Percentiles rank a stretch among this genome's conserved stretches.
phyloP scores from a whole-genome alignment of 805 yeast species.

The Metschnikowia matae region DNA sequence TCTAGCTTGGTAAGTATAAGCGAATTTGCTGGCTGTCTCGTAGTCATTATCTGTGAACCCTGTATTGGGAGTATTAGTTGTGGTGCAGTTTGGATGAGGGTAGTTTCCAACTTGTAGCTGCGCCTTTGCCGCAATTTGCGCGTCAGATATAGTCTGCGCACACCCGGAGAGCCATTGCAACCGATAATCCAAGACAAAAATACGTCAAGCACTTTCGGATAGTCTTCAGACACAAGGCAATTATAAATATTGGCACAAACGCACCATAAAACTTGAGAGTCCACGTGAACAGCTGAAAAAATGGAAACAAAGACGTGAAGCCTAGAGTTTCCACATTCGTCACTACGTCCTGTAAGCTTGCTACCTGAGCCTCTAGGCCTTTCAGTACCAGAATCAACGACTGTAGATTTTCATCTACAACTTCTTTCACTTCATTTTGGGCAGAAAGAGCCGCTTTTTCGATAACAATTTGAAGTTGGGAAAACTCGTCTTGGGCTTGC shows the following conservation, averaged over 20 bases:
- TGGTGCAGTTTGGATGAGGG: not conserved
- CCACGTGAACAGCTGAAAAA: not conserved
- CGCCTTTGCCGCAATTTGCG: not conserved
- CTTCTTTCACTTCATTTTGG: not conserved
- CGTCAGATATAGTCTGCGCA: not conserved
- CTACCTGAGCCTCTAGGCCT: not conserved
- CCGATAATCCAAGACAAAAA: not conserved
- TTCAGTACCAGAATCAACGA: not conserved
- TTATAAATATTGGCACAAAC: not conserved
- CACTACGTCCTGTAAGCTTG: conserved; percentile 3
- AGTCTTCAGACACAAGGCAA: not conserved
- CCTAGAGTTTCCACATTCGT: not conserved
- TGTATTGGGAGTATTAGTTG: not conserved
- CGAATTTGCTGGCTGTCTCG: conserved; percentile 25
- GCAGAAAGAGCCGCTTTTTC: not conserved
- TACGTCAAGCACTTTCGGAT: not conserved
- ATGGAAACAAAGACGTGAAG: not conserved
- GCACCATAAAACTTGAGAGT: not conserved
- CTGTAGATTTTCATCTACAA: not conserved
- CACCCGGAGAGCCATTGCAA: conserved; percentile 1
- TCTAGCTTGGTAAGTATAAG: conserved; percentile 31
- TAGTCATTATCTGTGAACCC: not conserved
- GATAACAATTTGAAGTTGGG: not conserved
- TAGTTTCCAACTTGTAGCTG: not conserved
- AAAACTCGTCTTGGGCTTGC: not conserved